Evolutionary conservation across 2,329 filamentous ascomycete species (phyloP), one percentile per base, ranked within the genome.

Genomic region (Ophiostoma sp.): DNA sequence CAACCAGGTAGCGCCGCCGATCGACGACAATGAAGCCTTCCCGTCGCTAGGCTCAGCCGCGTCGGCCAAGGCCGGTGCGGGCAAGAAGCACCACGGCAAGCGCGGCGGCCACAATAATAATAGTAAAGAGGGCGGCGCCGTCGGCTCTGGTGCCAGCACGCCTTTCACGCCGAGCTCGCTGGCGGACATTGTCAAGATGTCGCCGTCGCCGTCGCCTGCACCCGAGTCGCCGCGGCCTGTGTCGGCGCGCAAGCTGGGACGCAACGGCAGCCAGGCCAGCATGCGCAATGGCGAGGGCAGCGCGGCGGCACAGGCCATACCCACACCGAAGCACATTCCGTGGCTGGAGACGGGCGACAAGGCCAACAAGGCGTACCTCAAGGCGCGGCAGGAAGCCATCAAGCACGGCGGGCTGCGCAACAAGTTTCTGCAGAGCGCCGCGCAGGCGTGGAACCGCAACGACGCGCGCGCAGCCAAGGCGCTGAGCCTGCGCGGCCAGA

Each of bases 371-470:
- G 90, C 93, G 33, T 99, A 99, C 78, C 87, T 99, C 75, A 97
- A 97, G 81, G 93, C 94, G 75, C 90, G 95, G 69, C 91, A 94
- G 76, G 94, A 98, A 80, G 95, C 95, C 71, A 97, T 99, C 79
- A 96, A 96, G 81, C 95, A 99, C 78, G 95, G 95, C 74, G 95
- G 94, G 75, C 87, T 97, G 78, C 88, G 95, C 73, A 99, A 98
- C 79, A 98, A 98, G 78, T 99, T 98, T 76, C 81, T 99, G 69
- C 94, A 97, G 80, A 97, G 62, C 79, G 95, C 95, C 74, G 94
- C 94, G 10, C 94, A 98, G 84, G 95, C 95, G 31, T 99, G 95
- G 94, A 97, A 98, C 78, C 91, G 95, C 71, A 98, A 97, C 76
- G 95, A 99, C 79, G 94, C 95, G 57, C 90, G 95, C 73, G 94